These are phyloP conservation scores for Phialophora expanda DNA, from an alignment of 2,329 filamentous ascomycete genomes.

Conservation along the genomic window DNA sequence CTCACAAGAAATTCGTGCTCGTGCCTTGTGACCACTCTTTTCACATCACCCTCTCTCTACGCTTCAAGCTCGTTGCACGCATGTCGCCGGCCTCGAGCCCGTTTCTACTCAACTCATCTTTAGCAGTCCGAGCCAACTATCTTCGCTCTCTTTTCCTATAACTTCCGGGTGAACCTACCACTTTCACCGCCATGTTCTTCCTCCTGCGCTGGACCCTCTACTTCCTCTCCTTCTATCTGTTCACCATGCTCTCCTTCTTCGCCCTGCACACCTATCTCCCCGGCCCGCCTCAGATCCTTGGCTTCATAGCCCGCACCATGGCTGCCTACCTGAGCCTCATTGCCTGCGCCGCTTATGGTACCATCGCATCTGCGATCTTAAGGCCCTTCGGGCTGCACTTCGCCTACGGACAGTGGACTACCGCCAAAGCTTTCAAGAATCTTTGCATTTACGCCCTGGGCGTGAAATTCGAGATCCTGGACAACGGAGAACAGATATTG, in stretches of 20 bases:
- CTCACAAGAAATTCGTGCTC: constrained; percentile 4
- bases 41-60: neutral
- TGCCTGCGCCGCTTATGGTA: constrained; percentile 71
- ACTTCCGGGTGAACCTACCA: neutral
- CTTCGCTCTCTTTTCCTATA: neutral
- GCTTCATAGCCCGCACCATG: constrained; percentile 54
- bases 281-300: constrained; percentile 43
- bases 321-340: constrained; percentile 53
- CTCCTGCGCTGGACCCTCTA: constrained; percentile 46
- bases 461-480: constrained; percentile 68
- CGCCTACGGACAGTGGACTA: constrained; percentile 83
- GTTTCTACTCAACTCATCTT: neutral
- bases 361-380: constrained; percentile 72
- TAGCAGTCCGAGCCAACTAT: constrained; percentile 7
- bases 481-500: constrained; percentile 71
- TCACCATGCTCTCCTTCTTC: constrained; percentile 63
- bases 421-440: constrained; percentile 78
- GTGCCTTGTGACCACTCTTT: constrained; percentile 20
- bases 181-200: constrained; percentile 37
- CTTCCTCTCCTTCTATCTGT: constrained; percentile 65
- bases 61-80: constrained; percentile 6
- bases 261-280: constrained; percentile 51
- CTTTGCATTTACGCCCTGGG: constrained; percentile 76
- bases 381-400: constrained; percentile 70
- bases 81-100: constrained; percentile 17